phyloP scores from a whole-genome alignment of 2,329 filamentous ascomycete species.

The Chrysosporium keratinophilum region DNA sequence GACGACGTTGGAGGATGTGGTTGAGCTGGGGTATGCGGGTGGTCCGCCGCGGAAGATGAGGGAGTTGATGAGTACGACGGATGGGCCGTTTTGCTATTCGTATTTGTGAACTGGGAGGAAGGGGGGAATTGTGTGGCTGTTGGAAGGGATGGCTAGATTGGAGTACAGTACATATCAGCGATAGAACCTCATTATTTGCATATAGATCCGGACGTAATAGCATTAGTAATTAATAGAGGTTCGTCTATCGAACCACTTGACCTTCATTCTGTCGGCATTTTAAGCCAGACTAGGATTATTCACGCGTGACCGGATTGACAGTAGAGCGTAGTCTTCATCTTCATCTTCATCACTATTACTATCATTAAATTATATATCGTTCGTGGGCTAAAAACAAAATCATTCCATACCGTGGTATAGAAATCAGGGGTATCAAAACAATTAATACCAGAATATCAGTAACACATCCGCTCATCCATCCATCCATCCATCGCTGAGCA shows the following conservation, averaged over 20 bases:
- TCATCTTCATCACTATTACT: background rate
- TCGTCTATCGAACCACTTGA: no score
- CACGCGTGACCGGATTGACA: no score
- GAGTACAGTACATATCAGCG: no score
- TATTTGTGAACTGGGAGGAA: no score
- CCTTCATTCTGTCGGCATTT: no score
- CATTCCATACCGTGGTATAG: no score
- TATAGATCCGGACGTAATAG: background rate
- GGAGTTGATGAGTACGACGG: constrained; percentile 17
- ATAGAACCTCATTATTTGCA: background rate
- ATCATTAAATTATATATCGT: background rate
- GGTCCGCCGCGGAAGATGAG: constrained; percentile 11
- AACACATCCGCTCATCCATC: no score
- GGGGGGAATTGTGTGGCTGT: no score
- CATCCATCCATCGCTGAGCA: background rate
- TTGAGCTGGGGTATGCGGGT: constrained; percentile 17
- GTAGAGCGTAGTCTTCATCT: background rate
- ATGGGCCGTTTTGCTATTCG: constrained; percentile 19
- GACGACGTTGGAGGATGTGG: constrained; percentile 18
- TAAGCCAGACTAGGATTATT: no score
- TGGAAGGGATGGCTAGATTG: no score
- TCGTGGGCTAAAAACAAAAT: background rate
- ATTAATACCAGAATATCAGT: no score
- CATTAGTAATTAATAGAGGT: no score
- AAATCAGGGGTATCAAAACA: background rate